These are phyloP conservation scores for Tephrocybe rancida DNA, from an alignment of 768 basidiomycete genomes.

Conservation along the genomic window DNA sequence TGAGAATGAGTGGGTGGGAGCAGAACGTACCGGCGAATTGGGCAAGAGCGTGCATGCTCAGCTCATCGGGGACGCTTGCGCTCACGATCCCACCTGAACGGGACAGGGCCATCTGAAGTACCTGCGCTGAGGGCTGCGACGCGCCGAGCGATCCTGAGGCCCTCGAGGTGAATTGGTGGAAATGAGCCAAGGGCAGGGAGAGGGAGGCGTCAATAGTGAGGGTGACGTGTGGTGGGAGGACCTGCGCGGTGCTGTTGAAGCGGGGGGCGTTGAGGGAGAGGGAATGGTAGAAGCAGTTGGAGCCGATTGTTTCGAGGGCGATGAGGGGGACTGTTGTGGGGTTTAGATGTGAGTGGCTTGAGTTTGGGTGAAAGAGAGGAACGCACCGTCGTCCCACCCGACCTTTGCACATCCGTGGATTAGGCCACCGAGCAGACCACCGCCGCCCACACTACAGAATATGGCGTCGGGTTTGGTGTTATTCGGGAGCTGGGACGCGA, in stretches of 20 bases:
- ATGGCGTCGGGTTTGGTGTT: constrained; percentile 62
- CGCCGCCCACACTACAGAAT: constrained; percentile 80
- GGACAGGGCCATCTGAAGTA: constrained; percentile 67
- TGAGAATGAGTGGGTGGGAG: too few relatives aligned
- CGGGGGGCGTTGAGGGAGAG: constrained; percentile 55
- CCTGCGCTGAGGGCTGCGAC: constrained; percentile 59
- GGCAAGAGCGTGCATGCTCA: constrained; percentile 63
- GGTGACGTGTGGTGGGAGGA: constrained; percentile 43
- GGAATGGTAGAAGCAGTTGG: constrained; percentile 75
- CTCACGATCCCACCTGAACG: constrained; percentile 58
- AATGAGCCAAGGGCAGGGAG: constrained; percentile 57
- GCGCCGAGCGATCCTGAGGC: constrained; percentile 76
- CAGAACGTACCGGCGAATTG: constrained; percentile 57
- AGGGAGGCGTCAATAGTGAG: constrained; percentile 41
- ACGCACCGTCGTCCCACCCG: constrained; percentile 72
- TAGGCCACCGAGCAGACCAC: constrained; percentile 69
- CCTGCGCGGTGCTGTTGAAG: constrained; percentile 31
- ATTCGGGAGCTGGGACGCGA: constrained; percentile 49
- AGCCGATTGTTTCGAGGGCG: constrained; percentile 70
- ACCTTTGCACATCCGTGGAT: constrained; percentile 64
- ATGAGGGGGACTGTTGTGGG: constrained; percentile 55
- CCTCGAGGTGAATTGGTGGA: constrained; percentile 57
- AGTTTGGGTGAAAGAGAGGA: too few relatives aligned
- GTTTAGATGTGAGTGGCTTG: background rate
- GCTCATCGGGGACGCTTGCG: constrained; percentile 65